Conservation (phyloP, 305 asterid genomes). For the Plantago lanceolata region DNA sequence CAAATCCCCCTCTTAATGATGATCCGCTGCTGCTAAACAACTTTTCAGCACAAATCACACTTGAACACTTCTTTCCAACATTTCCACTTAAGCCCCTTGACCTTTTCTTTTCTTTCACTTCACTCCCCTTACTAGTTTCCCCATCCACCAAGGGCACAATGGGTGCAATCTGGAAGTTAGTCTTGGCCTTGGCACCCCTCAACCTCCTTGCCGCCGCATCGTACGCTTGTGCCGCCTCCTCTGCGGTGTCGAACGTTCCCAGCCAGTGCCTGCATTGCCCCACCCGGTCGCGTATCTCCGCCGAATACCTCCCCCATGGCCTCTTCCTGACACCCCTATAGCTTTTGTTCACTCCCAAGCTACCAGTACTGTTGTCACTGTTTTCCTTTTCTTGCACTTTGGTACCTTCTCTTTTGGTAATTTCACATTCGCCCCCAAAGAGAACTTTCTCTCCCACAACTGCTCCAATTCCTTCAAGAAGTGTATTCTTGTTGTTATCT, state of each 20-base stretch:
- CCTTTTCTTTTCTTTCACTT: slow-evolving; percentile 16
- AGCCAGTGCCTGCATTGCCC: slow-evolving; percentile 97
- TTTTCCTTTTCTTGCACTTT: background rate
- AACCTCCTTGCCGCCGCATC: slow-evolving; percentile 87
- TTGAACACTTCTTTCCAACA: slow-evolving; percentile 41
- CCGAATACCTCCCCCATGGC: slow-evolving; percentile 99
- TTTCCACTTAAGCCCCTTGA: slow-evolving; percentile 8
- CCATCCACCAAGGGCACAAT: slow-evolving; percentile 31
- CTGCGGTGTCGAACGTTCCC: slow-evolving; percentile 87
- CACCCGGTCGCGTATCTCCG: slow-evolving; percentile 88
- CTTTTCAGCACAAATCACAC: slow-evolving; percentile 56
- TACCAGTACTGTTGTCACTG: no score
- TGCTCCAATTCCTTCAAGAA: slow-evolving; percentile 55
- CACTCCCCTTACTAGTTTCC: slow-evolving; percentile 11
- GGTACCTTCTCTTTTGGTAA: background rate
- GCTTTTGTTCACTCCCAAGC: slow-evolving; percentile 27
- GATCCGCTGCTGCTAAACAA: slow-evolving; percentile 53
- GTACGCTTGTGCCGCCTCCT: slow-evolving; percentile 91
- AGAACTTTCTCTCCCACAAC: slow-evolving; percentile 57
- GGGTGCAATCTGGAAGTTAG: slow-evolving; percentile 62
- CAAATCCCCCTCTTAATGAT: no score
- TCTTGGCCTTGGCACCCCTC: slow-evolving; percentile 70
- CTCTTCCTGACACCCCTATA: slow-evolving; percentile 81
- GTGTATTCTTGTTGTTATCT: slow-evolving; percentile 11
- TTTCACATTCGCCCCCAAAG: slow-evolving; percentile 32